Base-by-base conservation (phyloP, 1,284 basidiomycete genomes). In the Psilocybe mexicana region DNA sequence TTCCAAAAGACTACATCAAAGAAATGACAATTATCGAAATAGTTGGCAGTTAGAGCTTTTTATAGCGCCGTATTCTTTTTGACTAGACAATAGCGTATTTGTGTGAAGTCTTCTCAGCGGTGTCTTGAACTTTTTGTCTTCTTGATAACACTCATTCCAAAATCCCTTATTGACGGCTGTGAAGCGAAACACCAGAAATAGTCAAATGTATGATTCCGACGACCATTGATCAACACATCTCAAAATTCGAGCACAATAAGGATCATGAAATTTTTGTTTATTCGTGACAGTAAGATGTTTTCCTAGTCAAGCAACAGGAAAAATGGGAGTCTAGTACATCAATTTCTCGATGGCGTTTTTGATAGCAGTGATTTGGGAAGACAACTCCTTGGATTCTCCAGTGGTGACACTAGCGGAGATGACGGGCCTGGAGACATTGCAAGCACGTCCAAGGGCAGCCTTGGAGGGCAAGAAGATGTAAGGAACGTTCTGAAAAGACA, bases 401-500 rank as follows among this genome's bases (percentile, higher is more conserved):
- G 95, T 98, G 26, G 94, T 98, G 62, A 99, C 89, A 67, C 92
- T 95, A 49, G 91, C 93, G 62, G 96, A 88, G 63, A 99, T 98
- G 66, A 99, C 97, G 40, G 96, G 93, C 61, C 97, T 82, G 43
- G 93, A 91, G 52, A 99, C 96, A 63, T 96, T 94, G 76, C 96
- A 99, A 43, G 96, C 96, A 57, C 96, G 87, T 49, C 96, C 97
- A 38, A 99, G 83, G 18, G 96, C 96, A 59, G 93, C 93, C 78
- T 97, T 97, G 57, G 89, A 93, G 42, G 93, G 93, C 45, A 99
- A 83, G 76, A 98, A 99, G 69, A 98, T 83, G 77, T 98, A 98
- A 11, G 93, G 93, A 48, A 98, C 95, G 79, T 97, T 97, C 94
- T 92, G 28, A 6, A 52, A 42, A 33, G 30, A 33, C 30, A 33